These are phyloP conservation scores for Diaporthe destruens DNA, from an alignment of 2,329 filamentous ascomycete species.

Conservation along the genomic window DNA sequence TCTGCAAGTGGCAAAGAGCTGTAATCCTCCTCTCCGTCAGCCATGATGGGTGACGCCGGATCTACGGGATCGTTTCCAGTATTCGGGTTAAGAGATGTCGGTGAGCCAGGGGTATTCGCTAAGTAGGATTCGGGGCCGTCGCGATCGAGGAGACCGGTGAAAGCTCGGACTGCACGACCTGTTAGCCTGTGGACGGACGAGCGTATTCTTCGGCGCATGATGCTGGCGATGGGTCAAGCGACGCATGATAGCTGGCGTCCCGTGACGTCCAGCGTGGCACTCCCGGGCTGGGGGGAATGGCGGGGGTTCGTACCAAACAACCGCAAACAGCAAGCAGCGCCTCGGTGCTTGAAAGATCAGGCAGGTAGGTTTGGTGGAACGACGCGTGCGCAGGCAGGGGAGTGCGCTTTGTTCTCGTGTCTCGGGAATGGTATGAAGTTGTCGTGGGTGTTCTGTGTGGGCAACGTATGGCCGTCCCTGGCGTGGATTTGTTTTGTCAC, in stretches of 20 bases:
- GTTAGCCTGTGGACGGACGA: conserved; percentile 38
- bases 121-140: conserved; percentile 2
- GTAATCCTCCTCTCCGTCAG: conserved; percentile 86
- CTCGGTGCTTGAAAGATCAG: conserved; percentile 25
- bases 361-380: background rate
- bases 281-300: conserved; percentile 1
- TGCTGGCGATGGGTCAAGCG: conserved; percentile 4
- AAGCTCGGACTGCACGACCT: conserved; percentile 36
- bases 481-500: conserved; percentile 31
- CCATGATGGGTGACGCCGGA: conserved; percentile 65
- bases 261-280: conserved; percentile 20
- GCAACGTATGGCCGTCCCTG: background rate
- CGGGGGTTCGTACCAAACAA: conserved; percentile 35
- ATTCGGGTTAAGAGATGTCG: background rate
- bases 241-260: conserved; percentile 6
- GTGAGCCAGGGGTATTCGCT: conserved; percentile 11
- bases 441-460: conserved; percentile 4
- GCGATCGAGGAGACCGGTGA: conserved; percentile 19
- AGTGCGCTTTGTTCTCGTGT: conserved; percentile 31
- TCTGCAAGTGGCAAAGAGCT: conserved; percentile 82
- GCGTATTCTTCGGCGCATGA: conserved; percentile 37
- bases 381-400: background rate
- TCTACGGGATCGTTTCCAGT: background rate
- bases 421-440: conserved; percentile 8
- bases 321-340: conserved; percentile 35